Evolutionary conservation across 495 filamentous ascomycete genomes (phyloP), one percentile per base, ranked within the genome.

Genomic region (Aspergillus avenaceus): DNA sequence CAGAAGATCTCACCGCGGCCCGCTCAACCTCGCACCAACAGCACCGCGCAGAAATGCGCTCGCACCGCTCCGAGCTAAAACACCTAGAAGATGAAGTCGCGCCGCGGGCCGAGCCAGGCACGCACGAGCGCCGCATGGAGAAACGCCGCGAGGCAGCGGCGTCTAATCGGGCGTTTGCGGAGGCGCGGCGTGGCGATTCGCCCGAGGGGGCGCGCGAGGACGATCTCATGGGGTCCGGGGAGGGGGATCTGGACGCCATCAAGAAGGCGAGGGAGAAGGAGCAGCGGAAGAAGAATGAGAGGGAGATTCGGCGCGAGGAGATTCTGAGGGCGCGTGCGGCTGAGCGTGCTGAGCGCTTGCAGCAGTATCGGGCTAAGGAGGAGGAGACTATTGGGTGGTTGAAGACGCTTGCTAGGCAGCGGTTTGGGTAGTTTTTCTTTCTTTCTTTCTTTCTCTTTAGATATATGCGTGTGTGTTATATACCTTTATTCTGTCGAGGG

Each of bases 41-140:
- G 2, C 81, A 87, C 41, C 84, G 81, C 36, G 61, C 69, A 1
- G 86, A 95, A 27, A 23, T 67, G 0, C 61, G 58, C 43, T 62
- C 70, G 5, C 73, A 74, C 36, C 63, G 62, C 26, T 45, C 62
- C 3, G 61, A 63, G 41, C 13, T 66, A 24, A 63, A 63, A 16
- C 61, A 68, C 6, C 49, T 74, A 29, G 53, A 72, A 61, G 91
- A 96, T 8, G 92, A 97, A 49, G 69, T 96, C 9, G 79, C 75
- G 0, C 92, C 93, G 4, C 86, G 90, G 12, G 89, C 92, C 0
- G 90, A 92, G 41, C 69, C 92, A 0, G 91, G 92, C 1, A 91
- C 89, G 2, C 82, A 84, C 22, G 93, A 95, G 66, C 82, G 92
- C 8, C 80, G 82, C 47, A 75, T 98, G 4, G 92, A 98, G 74